Evolutionary conservation across 305 asterid species (phyloP).

Genomic region (Lippia alba): DNA sequence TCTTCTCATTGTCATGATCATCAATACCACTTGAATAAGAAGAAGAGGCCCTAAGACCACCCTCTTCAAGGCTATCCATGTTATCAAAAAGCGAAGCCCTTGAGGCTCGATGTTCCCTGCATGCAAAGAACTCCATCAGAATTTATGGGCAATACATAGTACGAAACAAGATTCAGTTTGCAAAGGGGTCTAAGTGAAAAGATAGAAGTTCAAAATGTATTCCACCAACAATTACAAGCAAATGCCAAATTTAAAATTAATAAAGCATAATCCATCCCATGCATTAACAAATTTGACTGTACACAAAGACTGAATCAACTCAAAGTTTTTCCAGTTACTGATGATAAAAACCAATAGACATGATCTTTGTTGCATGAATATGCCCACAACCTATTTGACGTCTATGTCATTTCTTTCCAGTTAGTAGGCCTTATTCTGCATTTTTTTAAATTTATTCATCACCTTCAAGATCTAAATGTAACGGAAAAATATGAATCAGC

Average conservation of each 20-base stretch:
- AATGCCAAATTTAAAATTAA: background rate
- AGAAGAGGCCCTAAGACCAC: conserved; percentile 71
- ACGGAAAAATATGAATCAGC: background rate
- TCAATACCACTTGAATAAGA: conserved; percentile 68
- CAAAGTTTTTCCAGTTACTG: background rate
- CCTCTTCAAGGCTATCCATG: conserved; percentile 81
- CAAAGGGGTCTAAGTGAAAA: background rate
- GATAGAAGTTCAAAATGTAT: background rate
- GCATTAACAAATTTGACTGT: background rate
- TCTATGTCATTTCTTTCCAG: background rate
- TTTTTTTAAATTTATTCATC: background rate
- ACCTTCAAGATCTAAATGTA: background rate
- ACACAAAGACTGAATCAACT: background rate
- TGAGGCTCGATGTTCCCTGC: conserved; percentile 81
- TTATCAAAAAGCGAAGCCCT: conserved; percentile 79
- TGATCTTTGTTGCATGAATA: conserved; percentile 1
- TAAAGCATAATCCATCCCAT: conserved; percentile 7
- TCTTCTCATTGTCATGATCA: conserved; percentile 74
- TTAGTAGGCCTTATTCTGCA: conserved; percentile 7
- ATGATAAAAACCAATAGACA: background rate
- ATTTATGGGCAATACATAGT: conserved; percentile 4
- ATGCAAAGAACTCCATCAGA: conserved; percentile 32
- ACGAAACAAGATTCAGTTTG: conserved; percentile 2
- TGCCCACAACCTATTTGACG: background rate
- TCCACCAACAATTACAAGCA: conserved; percentile 9